Conservation (phyloP, 208 protist species). For the Wallacemonas collosoma region DNA sequence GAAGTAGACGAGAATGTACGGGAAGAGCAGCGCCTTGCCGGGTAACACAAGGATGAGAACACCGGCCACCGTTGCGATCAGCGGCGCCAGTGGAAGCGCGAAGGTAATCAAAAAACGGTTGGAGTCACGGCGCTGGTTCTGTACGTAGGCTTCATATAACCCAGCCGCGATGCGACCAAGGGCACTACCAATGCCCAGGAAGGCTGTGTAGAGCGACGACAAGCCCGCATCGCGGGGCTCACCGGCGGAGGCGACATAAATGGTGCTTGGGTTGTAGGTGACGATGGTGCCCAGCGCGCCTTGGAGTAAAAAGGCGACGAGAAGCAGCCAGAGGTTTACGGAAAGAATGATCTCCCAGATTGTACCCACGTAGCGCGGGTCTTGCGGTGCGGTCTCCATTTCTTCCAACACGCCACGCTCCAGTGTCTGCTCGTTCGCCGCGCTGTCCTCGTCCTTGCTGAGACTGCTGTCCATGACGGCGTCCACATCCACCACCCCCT, state of each 20-base stretch:
- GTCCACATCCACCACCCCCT: background rate
- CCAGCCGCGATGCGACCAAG: slow-evolving; percentile 51
- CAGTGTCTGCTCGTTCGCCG: background rate
- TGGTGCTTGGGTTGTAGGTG: slow-evolving; percentile 53
- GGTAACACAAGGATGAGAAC: slow-evolving; percentile 48
- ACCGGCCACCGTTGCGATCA: slow-evolving; percentile 33
- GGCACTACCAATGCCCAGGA: slow-evolving; percentile 52
- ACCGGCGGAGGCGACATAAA: slow-evolving; percentile 47
- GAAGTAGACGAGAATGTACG: slow-evolving; percentile 55
- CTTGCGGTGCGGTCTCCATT: slow-evolving; percentile 29
- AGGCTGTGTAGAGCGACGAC: slow-evolving; percentile 47
- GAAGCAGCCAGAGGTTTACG: slow-evolving; percentile 47
- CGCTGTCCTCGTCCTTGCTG: background rate
- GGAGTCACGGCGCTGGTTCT: slow-evolving; percentile 29
- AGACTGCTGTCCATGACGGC: background rate
- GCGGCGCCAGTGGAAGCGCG: slow-evolving; percentile 29
- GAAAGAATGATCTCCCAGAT: slow-evolving; percentile 37
- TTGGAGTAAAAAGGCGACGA: slow-evolving; percentile 44
- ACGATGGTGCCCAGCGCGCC: slow-evolving; percentile 38
- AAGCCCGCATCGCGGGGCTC: slow-evolving; percentile 25
- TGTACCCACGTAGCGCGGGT: slow-evolving; percentile 39
- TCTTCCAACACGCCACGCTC: slow-evolving; percentile 16
- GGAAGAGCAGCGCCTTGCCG: slow-evolving; percentile 42
- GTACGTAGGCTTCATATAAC: slow-evolving; percentile 52
- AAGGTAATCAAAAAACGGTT: slow-evolving; percentile 38